Base-by-base conservation (phyloP, 305 asterid species). In the Andrographis paniculata region DNA sequence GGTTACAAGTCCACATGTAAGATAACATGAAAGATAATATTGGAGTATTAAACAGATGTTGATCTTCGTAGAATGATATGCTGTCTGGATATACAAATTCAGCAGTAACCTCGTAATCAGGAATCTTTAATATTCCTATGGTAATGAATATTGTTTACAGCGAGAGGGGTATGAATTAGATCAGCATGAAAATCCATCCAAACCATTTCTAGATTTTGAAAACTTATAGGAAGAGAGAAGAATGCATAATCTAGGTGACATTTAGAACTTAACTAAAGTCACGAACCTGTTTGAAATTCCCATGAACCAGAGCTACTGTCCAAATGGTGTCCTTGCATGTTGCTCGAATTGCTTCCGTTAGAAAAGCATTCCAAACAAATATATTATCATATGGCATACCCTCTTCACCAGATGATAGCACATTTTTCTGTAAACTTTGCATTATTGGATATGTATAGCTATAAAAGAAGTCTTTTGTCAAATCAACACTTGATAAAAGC, bases 251-350 rank as follows among this genome's bases (percentile, higher is more conserved):
- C 27, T 31, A 37, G 68, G 54, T 56, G 37, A 17, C 4, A 12
- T 48, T 36, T 17, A 30, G 14, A 49, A 24, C 45, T 43, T 27
- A 33, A 31, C 42, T 9, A 42, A 45, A 43, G 5, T 33, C 27
- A 59, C 50, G 20, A 44, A 86, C 99, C 96, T 91, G 99, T 67
- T 87, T 86, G 67, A 86, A 91, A 70, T 83, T 75, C 59, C 99
- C 99, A 72, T 91, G 99, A 64, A 83, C 94, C 60, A 91, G 74
- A 63, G 99, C 85, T 63, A 91, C 76, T 45, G 95, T 86, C 99
- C 99, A 86, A 61, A 80, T 79, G 61, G 81, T 76, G 69, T 82
- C 83, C 64, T 77, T 86, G 80, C 88, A 86, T 74, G 96, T 73
- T 61, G 84, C 73, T 44, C 99, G 86, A 57, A 91, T 74, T 11